Conservation (phyloP, 805 yeast species). For the Nakazawaea ernobii region DNA sequence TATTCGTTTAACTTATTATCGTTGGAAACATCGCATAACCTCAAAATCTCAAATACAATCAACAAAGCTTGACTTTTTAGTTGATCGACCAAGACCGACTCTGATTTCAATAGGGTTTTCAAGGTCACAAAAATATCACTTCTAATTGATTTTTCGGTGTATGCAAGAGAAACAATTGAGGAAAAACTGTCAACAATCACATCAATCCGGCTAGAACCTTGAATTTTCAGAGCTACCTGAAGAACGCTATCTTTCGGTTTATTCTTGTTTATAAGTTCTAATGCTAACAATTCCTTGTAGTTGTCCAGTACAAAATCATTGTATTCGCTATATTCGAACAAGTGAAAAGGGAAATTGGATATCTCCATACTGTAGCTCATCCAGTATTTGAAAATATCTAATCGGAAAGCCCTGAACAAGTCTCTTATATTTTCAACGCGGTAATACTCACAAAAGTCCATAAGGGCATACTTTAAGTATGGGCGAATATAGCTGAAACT, state of each 20-base stretch:
- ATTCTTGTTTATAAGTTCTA: slow-evolving; percentile 18
- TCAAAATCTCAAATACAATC: slow-evolving; percentile 31
- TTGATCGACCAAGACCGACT: background rate
- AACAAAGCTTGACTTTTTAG: slow-evolving; percentile 20
- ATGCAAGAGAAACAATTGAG: slow-evolving; percentile 37
- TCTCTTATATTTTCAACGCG: slow-evolving; percentile 11
- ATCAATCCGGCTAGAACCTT: slow-evolving; percentile 7
- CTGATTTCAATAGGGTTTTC: slow-evolving; percentile 14
- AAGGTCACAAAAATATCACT: slow-evolving; percentile 23
- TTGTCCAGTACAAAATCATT: slow-evolving; percentile 28
- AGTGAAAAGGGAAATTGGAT: slow-evolving; percentile 31
- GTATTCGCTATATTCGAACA: slow-evolving; percentile 30
- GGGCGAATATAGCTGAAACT: slow-evolving; percentile 24
- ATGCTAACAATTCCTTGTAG: slow-evolving; percentile 32
- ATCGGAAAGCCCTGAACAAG: slow-evolving; percentile 26
- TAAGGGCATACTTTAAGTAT: slow-evolving; percentile 25
- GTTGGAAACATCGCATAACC: slow-evolving; percentile 32
- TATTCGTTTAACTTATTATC: slow-evolving; percentile 17
- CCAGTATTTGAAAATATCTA: slow-evolving; percentile 40
- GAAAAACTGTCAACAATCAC: slow-evolving; percentile 30
- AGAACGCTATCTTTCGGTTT: slow-evolving; percentile 5
- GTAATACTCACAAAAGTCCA: slow-evolving; percentile 17
- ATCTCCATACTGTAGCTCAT: slow-evolving; percentile 26
- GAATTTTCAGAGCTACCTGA: slow-evolving; percentile 13
- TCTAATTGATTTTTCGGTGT: slow-evolving; percentile 31